These are phyloP conservation scores for Warburgia ugandensis DNA, from an alignment of 164 flowering plant genomes.

Conservation along the genomic window DNA sequence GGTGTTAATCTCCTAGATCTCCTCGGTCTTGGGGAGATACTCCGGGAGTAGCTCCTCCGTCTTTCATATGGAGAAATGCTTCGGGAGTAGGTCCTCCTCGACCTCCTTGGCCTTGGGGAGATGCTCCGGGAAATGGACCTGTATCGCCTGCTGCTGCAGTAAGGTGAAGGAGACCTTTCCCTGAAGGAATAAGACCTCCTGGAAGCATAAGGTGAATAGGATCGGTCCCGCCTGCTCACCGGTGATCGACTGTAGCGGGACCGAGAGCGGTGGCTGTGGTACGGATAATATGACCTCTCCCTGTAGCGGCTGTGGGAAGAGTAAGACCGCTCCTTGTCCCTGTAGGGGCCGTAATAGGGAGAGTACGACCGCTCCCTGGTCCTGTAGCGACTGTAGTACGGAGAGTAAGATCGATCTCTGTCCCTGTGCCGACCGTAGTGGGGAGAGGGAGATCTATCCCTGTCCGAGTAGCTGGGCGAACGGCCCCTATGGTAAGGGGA, in stretches of 20 bases:
- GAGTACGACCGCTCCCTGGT: too few relatives aligned
- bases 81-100: constrained; percentile 5
- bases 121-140: background rate
- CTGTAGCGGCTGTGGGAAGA: too few relatives aligned
- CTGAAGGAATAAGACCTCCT: too few relatives aligned
- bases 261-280: too few relatives aligned
- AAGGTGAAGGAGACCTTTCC: constrained; percentile 3
- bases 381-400: too few relatives aligned
- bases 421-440: background rate
- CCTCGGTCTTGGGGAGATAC: too few relatives aligned
- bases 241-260: constrained; percentile 7
- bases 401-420: constrained; percentile 3
- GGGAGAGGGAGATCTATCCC: constrained; percentile 11
- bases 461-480: background rate
- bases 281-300: too few relatives aligned
- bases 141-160: constrained; percentile 3
- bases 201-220: constrained; percentile 9
- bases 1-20: too few relatives aligned
- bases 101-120: too few relatives aligned
- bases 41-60: constrained; percentile 7
- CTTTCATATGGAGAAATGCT: background rate
- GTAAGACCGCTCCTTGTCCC: too few relatives aligned
- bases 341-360: too few relatives aligned
- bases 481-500: constrained; percentile 11
- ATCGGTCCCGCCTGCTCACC: constrained; percentile 5